phyloP scores from a whole-genome alignment of 495 filamentous ascomycete genomes.

The Viridothelium virens region DNA sequence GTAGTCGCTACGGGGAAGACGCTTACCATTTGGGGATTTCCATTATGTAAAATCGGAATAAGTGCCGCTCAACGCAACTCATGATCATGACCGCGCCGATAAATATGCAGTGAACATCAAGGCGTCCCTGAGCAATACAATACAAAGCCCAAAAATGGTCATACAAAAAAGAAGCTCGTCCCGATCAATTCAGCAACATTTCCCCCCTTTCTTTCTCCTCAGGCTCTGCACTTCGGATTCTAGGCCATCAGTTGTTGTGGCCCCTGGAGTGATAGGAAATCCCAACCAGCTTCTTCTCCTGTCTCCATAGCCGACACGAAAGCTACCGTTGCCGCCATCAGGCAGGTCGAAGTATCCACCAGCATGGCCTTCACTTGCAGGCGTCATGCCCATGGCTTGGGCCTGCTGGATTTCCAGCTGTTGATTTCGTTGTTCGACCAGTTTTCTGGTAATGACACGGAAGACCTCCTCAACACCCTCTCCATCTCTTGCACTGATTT shows the following conservation, averaged over 20 bases:
- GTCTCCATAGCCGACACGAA: conserved; percentile 52
- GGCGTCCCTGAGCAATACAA: not conserved
- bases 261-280: conserved; percentile 46
- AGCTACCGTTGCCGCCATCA: conserved; percentile 43
- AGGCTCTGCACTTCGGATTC: conserved; percentile 31
- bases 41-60: not conserved
- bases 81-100: not conserved
- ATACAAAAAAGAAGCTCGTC: not conserved
- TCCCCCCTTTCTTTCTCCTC: conserved; percentile 35
- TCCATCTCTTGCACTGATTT: conserved; percentile 88
- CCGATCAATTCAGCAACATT: conserved; percentile 41
- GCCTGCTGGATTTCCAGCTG: conserved; percentile 38
- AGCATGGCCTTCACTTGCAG: conserved; percentile 35
- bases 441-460: conserved; percentile 82
- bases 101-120: not conserved
- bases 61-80: not conserved
- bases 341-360: conserved; percentile 33
- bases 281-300: conserved; percentile 53
- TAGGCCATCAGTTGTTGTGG: conserved; percentile 28
- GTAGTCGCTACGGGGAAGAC: not conserved
- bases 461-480: conserved; percentile 98
- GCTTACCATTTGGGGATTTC: not conserved
- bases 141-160: not conserved
- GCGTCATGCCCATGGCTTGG: conserved; percentile 24
- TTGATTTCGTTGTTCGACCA: conserved; percentile 82